A percentile compares a stretch with the other conserved stretches of the same genome.
Evolutionary conservation across 495 filamentous ascomycete species (phyloP).

Genomic region (Usnea hakonensis): DNA sequence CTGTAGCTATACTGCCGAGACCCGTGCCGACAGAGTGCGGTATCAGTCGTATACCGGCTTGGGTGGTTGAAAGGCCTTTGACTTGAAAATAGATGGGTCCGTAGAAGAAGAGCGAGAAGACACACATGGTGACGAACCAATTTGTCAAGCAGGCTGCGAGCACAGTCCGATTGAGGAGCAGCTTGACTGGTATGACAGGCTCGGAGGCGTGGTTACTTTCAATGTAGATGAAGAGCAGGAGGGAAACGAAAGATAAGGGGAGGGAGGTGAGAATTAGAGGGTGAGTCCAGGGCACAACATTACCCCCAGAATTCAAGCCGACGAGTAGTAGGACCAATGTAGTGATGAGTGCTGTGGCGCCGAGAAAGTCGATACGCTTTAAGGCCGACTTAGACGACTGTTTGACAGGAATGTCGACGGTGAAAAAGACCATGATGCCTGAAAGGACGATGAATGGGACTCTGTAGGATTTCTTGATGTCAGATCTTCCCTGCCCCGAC

Average conservation of each 20-base stretch:
- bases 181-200: conserved; percentile 62
- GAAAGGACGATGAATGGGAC: conserved; percentile 60
- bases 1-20: conserved; percentile 49
- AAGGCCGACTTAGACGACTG: conserved; percentile 54
- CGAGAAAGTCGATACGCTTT: conserved; percentile 60
- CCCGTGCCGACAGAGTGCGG: conserved; percentile 50
- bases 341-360: conserved; percentile 51
- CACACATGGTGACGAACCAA: conserved; percentile 41
- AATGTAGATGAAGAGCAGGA: conserved; percentile 52
- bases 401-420: conserved; percentile 70
- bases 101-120: conserved; percentile 50
- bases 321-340: conserved; percentile 55
- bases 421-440: conserved; percentile 54
- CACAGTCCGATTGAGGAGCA: conserved; percentile 57
- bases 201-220: conserved; percentile 48
- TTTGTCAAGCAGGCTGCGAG: conserved; percentile 57
- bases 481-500: neutral
- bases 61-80: conserved; percentile 50
- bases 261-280: conserved; percentile 55
- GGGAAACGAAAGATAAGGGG: conserved; percentile 46
- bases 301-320: conserved; percentile 66
- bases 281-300: conserved; percentile 63
- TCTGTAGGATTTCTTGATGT: neutral
- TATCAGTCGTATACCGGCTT: conserved; percentile 53
- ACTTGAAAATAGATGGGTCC: conserved; percentile 65